These are phyloP conservation scores for Botryosphaeria dothidea DNA, from an alignment of 2,329 filamentous ascomycete genomes.

Conservation along the genomic window DNA sequence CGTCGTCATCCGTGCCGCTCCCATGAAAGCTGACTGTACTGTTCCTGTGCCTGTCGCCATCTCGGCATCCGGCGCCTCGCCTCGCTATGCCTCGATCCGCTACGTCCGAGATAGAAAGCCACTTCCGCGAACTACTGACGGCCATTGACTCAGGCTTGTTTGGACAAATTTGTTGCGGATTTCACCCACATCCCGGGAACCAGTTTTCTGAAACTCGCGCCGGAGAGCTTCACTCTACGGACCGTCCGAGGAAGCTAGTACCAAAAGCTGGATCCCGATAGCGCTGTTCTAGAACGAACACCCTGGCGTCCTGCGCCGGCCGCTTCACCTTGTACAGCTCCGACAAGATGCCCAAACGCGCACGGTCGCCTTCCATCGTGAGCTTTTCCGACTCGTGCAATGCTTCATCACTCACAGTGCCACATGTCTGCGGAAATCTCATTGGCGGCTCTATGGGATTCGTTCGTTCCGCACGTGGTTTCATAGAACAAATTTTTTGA, in stretches of 20 bases:
- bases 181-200: not conserved
- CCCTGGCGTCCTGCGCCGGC: constrained; percentile 1
- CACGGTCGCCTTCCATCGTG: not conserved
- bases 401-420: not conserved
- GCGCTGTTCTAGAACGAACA: constrained; percentile 13
- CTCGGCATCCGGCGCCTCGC: not conserved
- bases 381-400: not conserved
- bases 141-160: not conserved
- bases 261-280: not conserved
- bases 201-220: constrained; percentile 16
- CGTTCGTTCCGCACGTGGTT: not conserved
- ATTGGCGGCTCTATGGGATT: not conserved
- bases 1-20: not conserved
- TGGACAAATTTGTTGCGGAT: not conserved
- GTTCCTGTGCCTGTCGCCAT: not conserved
- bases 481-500: not conserved
- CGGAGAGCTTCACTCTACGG: not conserved
- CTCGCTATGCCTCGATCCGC: not conserved
- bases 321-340: not conserved
- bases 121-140: not conserved
- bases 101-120: not conserved
- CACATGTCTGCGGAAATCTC: not conserved
- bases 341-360: not conserved
- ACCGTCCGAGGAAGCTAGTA: constrained; percentile 9
- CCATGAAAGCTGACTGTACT: not conserved